These are phyloP conservation scores for Salix purpurea DNA, from an alignment of 345 rosid species.

Conservation along the genomic window DNA sequence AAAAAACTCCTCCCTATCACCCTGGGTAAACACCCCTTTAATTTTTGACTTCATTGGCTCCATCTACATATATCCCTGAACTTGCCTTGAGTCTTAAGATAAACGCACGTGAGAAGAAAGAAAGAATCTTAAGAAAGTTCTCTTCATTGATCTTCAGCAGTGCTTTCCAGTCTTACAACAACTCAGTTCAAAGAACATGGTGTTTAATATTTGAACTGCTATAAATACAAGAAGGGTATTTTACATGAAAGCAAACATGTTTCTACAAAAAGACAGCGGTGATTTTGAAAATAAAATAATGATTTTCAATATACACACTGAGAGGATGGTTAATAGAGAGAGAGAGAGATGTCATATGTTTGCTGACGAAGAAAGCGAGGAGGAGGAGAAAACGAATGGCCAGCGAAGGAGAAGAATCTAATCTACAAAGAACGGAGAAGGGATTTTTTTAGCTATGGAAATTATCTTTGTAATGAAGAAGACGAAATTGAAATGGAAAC, in stretches of 20 bases:
- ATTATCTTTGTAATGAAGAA: conserved; percentile 1
- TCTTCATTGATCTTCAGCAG: not conserved
- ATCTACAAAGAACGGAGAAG: not conserved
- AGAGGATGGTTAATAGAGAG: not conserved
- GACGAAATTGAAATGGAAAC: not conserved
- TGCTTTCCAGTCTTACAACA: not conserved
- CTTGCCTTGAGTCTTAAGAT: not conserved
- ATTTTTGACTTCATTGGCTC: conserved; percentile 20
- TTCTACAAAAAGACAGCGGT: not conserved
- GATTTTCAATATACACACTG: not conserved
- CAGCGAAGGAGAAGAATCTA: conserved; percentile 22
- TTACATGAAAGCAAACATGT: not conserved
- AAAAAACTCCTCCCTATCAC: conserved; percentile 5
- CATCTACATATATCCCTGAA: not conserved
- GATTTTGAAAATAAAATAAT: not conserved
- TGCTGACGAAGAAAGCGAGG: not conserved
- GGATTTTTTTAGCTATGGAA: not conserved
- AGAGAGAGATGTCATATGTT: not conserved
- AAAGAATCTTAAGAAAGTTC: not conserved
- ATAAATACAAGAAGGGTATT: not conserved
- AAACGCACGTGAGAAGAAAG: not conserved
- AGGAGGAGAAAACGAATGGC: conserved; percentile 11
- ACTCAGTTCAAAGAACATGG: not conserved
- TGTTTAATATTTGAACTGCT: not conserved
- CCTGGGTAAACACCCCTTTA: conserved; percentile 4